Base-by-base conservation (phyloP, 2,329 filamentous ascomycete species). In the Sporothrix brasiliensis region DNA sequence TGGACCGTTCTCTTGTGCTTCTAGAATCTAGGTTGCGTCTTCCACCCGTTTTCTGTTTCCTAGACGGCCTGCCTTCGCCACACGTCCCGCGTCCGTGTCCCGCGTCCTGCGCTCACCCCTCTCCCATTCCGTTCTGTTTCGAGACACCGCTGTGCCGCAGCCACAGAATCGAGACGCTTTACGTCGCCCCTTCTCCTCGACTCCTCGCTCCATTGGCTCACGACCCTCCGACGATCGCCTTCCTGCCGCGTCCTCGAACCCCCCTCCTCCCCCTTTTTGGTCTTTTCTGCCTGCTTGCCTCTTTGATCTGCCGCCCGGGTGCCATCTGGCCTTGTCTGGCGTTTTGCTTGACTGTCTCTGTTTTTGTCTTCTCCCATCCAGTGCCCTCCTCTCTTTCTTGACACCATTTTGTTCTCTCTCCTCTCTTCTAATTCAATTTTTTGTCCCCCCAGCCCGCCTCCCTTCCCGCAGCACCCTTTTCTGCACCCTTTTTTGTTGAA, bases 71-170 rank as follows among this genome's bases (percentile, higher is more conserved):
- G 27, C 27, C 27, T 30, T 30, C 27, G 27, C 4, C 27, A 30
- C 27, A 30, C 27, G 27, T 30, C 27, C 27, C 27, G 27, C 27
- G 27, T 30, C 27, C 27, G 27, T 30, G 27, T 30, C 27, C 27
- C 27, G 27, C 4, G 27, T 30, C 3, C 27, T 30, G 27, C 27
- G 27, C 3, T 30, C 27, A 30, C 27, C 49, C 50, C n/a, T 19
- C 3, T n/a, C 21, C 47, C n/a, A 34, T 19, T 5, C 39, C 56
- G 53, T 34, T 30, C 13, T 34, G 41, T 30, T 60, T 50, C 67
- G 53, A 68, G 54, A 69, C 67, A 47, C 67, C 61, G 67, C 67
- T 54, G 67, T 54, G 41, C 60, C 60, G 60, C 60, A 63, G 60
- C 60, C 60, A 49, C 60, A 49, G 41, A 63, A 63, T 49, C 60